Evolutionary conservation across 306 rosid genomes (phyloP), one percentile per base, ranked within the genome.

Genomic region (Sphenostylis stenocarpa): DNA sequence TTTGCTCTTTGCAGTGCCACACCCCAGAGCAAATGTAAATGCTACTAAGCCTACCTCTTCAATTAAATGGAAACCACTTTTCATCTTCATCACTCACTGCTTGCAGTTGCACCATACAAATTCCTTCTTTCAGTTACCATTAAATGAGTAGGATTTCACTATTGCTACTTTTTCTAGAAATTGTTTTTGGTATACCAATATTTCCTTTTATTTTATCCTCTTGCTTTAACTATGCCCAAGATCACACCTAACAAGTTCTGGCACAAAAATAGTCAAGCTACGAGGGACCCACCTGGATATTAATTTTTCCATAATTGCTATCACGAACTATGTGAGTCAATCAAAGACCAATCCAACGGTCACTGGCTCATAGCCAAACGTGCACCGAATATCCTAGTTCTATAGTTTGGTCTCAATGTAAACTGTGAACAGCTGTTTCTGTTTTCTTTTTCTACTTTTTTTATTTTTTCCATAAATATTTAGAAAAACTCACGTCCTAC

Each of bases 381-480:
- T 38, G 15, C 70, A 14, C 47, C 13, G 26, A 62, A 19, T 29
- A 61, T 73, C 58, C 44, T 44, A 4, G 31, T 20, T 38, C 65
- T 24, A n/a, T 66, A 14, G 12, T 41, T 38, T 72, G 67, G 39
- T 72, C n/a, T 36, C 66, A 72, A 5, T 53, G 77, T 39, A 57
- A 55, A 72, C 71, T 57, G 77, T 39, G 66, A 16, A 57, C 79
- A 75, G 61, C 62, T 62, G 71, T 75, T 61, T 61, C 39, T 71
- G 23, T 41, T 60, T 41, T 58, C 15, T 7, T 19, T 61, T 52
- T 44, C 26, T 7, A n/a, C n/a, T 17, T 11, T 66, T 43, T 67
- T 24, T 15, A 43, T 67, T 44, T 12, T 60, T 63, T 17, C 69
- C 13, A 31, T 53, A 13, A 9, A 12, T 14, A 44, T 44, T 8